Evolutionary conservation across 192 early-diverging fungal genomes (phyloP), one percentile per base, ranked within the genome.

Genomic region (Haplosporangium gracile): DNA sequence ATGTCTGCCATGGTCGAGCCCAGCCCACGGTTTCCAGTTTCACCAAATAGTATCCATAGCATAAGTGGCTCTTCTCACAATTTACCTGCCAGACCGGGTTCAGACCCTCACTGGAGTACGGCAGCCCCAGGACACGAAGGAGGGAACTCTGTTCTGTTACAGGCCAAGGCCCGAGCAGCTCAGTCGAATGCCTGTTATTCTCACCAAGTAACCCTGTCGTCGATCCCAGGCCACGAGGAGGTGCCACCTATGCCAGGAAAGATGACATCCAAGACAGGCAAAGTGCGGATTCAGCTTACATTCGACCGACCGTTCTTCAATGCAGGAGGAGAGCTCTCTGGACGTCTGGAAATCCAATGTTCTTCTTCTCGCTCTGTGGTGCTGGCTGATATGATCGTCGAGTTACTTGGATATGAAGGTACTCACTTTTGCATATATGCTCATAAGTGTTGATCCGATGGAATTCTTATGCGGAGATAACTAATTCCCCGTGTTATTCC

Each of bases 401-500:
- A 86, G 63, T 76, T 86, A 36, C 45, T 86, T 34, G 84, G 84
- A 68, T 86, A 86, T 78, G 84, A 86, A 78, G 79, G 84, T 86
- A 75, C 43, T 5, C n/a, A 8, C 0, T 32, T 8, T 3, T 7
- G n/a, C 26, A n/a, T 34, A 51, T 7, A 16, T n/a, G 0, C 2
- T 32, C 2, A 8, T 40, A 24, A 0, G 40, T 7, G 9, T 10
- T 70, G 20, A 38, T 57, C 8, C n/a, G 0, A 20, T 11, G 69
- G 24, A 8, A 22, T 16, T 20, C 18, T 38, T 42, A 9, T 70
- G 69, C 24, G 69, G 34, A 43, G 26, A 2, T 49, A 72, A 72
- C 29, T 45, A 45, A 65, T 4, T 57, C 69, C 13, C 13, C 29
- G 18, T 80, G 20, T 22, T 24, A 32, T 43, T 78, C 2, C 0